These are phyloP conservation scores for Neurospora sp. DNA, from an alignment of 495 filamentous ascomycete genomes.

Conservation along the genomic window DNA sequence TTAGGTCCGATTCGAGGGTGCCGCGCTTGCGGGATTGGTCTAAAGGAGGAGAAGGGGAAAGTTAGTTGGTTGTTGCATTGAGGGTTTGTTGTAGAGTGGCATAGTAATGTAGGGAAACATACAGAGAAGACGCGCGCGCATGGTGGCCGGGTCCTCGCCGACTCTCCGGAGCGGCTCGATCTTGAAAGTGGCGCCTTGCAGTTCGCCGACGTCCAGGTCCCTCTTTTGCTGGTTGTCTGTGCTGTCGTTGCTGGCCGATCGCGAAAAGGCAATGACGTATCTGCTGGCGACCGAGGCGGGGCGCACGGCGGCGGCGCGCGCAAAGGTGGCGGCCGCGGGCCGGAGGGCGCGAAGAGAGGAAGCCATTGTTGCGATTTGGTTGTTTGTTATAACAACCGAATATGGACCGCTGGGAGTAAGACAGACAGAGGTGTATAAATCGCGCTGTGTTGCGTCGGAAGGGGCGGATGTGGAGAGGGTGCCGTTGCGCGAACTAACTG, in stretches of 20 bases:
- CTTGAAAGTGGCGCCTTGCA: constrained; percentile 78
- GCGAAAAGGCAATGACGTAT: neutral
- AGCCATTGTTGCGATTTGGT: neutral
- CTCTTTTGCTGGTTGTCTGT: constrained; percentile 9
- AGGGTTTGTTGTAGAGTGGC: neutral
- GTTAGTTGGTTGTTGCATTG: constrained; percentile 4
- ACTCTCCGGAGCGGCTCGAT: constrained; percentile 76
- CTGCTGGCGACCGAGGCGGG: constrained; percentile 1
- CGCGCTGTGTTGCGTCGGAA: neutral
- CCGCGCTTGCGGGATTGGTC: constrained; percentile 96
- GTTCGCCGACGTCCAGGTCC: constrained; percentile 83
- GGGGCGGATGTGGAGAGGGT: neutral
- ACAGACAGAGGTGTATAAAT: neutral
- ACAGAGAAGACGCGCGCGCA: constrained; percentile 85
- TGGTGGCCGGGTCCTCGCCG: constrained; percentile 74
- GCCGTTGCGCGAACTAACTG: neutral
- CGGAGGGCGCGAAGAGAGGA: constrained; percentile 4
- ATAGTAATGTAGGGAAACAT: constrained; percentile 28
- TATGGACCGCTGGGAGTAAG: too few relatives aligned
- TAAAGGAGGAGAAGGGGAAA: too few relatives aligned
- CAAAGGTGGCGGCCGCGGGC: constrained; percentile 3
- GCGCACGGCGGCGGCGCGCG: constrained; percentile 14
- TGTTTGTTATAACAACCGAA: too few relatives aligned
- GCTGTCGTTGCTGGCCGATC: neutral
- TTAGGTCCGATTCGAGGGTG: constrained; percentile 88